Conservation (phyloP, 2,329 filamentous ascomycete species). For the Stromatinia cepivora region DNA sequence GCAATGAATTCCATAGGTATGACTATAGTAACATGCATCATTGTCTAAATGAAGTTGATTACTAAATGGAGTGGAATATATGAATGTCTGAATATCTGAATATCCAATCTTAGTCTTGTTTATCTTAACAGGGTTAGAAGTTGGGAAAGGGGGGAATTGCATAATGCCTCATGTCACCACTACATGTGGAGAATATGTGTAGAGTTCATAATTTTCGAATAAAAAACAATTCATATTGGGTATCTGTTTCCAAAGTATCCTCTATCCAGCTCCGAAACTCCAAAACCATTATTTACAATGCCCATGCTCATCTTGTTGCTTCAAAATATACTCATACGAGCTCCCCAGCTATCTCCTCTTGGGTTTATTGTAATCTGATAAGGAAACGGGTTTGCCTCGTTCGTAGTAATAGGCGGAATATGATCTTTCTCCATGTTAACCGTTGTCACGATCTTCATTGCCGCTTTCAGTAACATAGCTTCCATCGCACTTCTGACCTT, state of each 20-base stretch:
- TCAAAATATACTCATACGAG: constrained; percentile 66
- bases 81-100: not conserved
- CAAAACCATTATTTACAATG: constrained; percentile 22
- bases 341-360: constrained; percentile 75
- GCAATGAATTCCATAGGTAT: not conserved
- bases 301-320: constrained; percentile 26
- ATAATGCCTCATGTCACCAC: not conserved
- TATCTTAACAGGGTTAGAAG: not conserved
- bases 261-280: constrained; percentile 31
- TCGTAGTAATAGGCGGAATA: constrained; percentile 94
- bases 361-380: constrained; percentile 91
- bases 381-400: constrained; percentile 88
- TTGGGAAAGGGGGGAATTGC: not conserved
- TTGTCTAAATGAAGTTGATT: not conserved
- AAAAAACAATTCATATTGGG: constrained; percentile 33
- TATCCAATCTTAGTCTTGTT: no score
- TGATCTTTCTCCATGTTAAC: constrained; percentile 91
- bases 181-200: not conserved
- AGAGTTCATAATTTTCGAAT: constrained; percentile 4
- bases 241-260: constrained; percentile 34
- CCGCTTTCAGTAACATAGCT: constrained; percentile 80
- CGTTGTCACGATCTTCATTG: constrained; percentile 84
- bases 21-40: not conserved
- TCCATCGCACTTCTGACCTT: constrained; percentile 92
- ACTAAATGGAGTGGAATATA: not conserved